phyloP scores from a whole-genome alignment of 306 rosid genomes.

The Purshia tridentata region DNA sequence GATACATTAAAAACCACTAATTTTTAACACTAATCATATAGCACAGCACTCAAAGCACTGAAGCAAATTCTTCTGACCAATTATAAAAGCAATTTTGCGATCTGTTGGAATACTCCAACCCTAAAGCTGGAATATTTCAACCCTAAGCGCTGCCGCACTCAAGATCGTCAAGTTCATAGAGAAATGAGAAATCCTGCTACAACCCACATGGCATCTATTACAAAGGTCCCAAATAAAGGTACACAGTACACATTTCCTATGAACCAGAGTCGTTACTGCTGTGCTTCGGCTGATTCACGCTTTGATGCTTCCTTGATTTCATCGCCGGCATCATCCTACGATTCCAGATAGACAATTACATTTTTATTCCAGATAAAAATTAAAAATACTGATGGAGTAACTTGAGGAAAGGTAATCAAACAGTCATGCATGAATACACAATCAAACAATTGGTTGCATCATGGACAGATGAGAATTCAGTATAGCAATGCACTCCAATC shows the following conservation, averaged over 20 bases:
- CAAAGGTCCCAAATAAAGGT: slow-evolving; percentile 31
- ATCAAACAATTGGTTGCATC: neutral
- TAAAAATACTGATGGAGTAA: neutral
- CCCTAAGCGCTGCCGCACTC: slow-evolving; percentile 32
- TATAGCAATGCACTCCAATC: neutral
- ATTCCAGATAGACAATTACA: slow-evolving; percentile 10
- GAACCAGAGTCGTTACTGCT: slow-evolving; percentile 38
- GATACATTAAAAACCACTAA: neutral
- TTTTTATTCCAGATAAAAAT: neutral
- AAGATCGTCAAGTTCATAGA: slow-evolving; percentile 35
- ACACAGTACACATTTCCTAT: slow-evolving; percentile 39
- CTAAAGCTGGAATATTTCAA: slow-evolving; percentile 36
- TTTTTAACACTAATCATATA: slow-evolving; percentile 6
- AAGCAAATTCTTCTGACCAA: slow-evolving; percentile 43
- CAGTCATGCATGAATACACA: neutral
- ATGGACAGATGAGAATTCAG: neutral
- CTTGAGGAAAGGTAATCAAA: neutral
- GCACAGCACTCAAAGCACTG: slow-evolving; percentile 37
- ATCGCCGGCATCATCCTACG: slow-evolving; percentile 87
- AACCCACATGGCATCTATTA: slow-evolving; percentile 50
- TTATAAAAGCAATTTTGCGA: slow-evolving; percentile 41
- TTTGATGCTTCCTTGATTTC: slow-evolving; percentile 93
- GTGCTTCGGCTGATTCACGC: slow-evolving; percentile 62
- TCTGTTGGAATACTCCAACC: slow-evolving; percentile 39
- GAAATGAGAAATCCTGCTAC: slow-evolving; percentile 47